A percentile compares a stretch with the other conserved stretches of the same genome.
phyloP scores from a whole-genome alignment of 176 grass and related monocot species.

The Carex littledalei region DNA sequence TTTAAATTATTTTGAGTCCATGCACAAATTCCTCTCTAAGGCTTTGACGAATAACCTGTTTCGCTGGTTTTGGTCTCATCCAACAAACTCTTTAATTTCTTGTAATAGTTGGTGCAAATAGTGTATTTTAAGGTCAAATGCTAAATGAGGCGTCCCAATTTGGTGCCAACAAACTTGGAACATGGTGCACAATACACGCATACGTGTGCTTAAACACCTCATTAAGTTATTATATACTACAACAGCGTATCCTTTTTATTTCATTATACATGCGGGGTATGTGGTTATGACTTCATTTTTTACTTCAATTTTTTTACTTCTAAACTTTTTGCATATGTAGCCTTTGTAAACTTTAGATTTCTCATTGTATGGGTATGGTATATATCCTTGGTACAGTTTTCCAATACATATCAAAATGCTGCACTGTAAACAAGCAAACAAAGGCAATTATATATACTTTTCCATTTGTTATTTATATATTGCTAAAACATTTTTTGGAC shows the following conservation, averaged over 20 bases:
- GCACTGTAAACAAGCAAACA: neutral
- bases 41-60: neutral
- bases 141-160: slow-evolving; percentile 29
- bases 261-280: neutral
- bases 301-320: neutral
- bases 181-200: slow-evolving; percentile 18
- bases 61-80: slow-evolving; percentile 4
- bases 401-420: neutral
- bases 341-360: neutral
- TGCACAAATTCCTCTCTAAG: slow-evolving; percentile 12
- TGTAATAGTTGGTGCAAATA: slow-evolving; percentile 8
- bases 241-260: slow-evolving; percentile 3
- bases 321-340: neutral
- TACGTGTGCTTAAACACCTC: slow-evolving; percentile 1
- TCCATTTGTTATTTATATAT: neutral
- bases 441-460: neutral
- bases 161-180: slow-evolving; percentile 20
- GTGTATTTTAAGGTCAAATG: slow-evolving; percentile 9
- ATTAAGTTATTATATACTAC: neutral
- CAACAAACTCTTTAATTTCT: slow-evolving; percentile 3
- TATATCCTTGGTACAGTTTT: neutral
- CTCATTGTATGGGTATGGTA: neutral
- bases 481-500: neutral
- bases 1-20: neutral
- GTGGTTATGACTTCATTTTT: slow-evolving; percentile 9